Percentiles rank a stretch among this genome's conserved stretches.
Evolutionary conservation across 176 grass and related monocot genomes (phyloP).

Genomic region (barley (Hordeum vulgare)): DNA sequence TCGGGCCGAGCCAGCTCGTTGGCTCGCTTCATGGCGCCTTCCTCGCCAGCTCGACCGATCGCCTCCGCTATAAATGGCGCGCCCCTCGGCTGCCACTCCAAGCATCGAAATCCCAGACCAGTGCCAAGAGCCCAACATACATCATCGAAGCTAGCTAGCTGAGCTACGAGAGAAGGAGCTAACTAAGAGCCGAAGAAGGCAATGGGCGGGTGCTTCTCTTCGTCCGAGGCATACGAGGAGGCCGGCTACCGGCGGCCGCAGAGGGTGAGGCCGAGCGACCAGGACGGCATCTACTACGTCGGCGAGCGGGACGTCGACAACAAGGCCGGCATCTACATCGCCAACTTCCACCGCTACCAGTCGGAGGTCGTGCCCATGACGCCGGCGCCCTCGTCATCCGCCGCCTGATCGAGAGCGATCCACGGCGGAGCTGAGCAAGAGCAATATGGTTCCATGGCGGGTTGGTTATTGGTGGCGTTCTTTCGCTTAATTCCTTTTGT

Average conservation of each 20-base stretch:
- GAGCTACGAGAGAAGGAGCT: neutral
- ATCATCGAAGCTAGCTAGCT: neutral
- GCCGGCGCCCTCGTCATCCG: neutral
- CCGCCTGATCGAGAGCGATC: neutral
- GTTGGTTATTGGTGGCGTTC: neutral
- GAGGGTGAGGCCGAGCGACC: conserved; percentile 35
- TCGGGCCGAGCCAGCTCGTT: too few species aligned
- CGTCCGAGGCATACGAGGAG: neutral
- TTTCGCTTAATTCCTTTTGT: neutral
- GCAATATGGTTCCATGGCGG: neutral
- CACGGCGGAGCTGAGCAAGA: neutral
- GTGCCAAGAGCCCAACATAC: neutral
- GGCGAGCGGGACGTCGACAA: conserved; percentile 29
- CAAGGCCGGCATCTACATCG: conserved; percentile 22
- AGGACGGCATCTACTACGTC: conserved; percentile 33
- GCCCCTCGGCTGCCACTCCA: neutral
- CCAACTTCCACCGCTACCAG: conserved; percentile 39
- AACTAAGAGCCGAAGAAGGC: neutral
- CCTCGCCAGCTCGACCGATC: neutral
- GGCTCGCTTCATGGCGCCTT: neutral
- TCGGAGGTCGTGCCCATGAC: conserved; percentile 8
- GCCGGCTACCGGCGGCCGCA: neutral
- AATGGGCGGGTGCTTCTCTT: conserved; percentile 50
- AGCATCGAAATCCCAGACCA: neutral
- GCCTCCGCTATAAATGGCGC: neutral